These are phyloP conservation scores for Dactylonectria macrodidyma DNA, from an alignment of 2,329 filamentous ascomycete genomes.

Conservation along the genomic window DNA sequence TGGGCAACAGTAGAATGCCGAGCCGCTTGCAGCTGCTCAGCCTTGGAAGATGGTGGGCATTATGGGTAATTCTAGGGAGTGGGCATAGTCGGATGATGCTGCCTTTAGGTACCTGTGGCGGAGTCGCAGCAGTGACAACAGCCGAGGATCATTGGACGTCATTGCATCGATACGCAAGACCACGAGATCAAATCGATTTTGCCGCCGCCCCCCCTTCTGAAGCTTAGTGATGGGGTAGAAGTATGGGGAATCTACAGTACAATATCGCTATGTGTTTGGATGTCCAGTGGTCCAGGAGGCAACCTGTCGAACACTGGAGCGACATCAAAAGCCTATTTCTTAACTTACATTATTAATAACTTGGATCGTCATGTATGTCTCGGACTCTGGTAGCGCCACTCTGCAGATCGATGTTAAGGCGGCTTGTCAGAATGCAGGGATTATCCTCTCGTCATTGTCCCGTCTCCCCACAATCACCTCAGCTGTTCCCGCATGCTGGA, in stretches of 20 bases:
- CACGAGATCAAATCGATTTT: slow-evolving; percentile 21
- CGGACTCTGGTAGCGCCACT: not conserved
- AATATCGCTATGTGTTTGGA: not conserved
- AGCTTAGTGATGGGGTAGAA: not conserved
- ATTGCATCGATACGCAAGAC: slow-evolving; percentile 20
- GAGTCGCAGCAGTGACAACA: not conserved
- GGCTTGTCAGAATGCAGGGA: not conserved
- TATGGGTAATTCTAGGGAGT: slow-evolving; percentile 1
- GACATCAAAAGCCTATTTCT: slow-evolving; percentile 3
- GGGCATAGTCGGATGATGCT: slow-evolving; percentile 3
- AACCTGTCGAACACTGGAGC: too few relatives aligned
- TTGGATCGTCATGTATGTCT: not conserved
- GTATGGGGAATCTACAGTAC: not conserved
- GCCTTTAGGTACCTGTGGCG: slow-evolving; percentile 13
- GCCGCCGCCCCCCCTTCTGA: slow-evolving; percentile 4
- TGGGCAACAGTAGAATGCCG: slow-evolving; percentile 11
- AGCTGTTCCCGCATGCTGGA: not conserved
- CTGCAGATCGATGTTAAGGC: too few relatives aligned
- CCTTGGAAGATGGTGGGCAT: slow-evolving; percentile 18
- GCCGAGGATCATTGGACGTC: slow-evolving; percentile 10
- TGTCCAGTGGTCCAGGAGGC: not conserved
- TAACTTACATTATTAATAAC: not conserved
- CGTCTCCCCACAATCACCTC: not conserved
- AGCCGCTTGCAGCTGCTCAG: slow-evolving; percentile 22
- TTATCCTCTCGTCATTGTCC: not conserved